phyloP scores from a whole-genome alignment of 169 alveolate genomes.

The Eimeria sp. region DNA sequence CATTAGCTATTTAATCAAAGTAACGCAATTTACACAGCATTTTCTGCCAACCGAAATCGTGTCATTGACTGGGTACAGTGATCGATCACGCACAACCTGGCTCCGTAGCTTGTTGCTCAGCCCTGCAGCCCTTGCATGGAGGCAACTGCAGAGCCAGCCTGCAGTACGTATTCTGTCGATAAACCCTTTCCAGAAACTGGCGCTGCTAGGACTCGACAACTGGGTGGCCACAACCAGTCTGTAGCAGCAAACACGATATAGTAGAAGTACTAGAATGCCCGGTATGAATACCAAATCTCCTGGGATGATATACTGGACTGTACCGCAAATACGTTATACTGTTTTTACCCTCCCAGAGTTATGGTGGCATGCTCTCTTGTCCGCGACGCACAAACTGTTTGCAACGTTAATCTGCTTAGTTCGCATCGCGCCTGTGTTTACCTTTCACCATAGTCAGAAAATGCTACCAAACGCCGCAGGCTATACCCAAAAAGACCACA shows the following conservation, averaged over 20 bases:
- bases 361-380: neutral
- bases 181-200: neutral
- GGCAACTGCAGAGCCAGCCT: neutral
- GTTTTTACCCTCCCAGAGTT: neutral
- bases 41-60: neutral
- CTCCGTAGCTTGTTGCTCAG: neutral
- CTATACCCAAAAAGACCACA: neutral
- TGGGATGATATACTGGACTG: no score
- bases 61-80: neutral
- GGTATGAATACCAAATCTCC: neutral
- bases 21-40: neutral
- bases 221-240: neutral
- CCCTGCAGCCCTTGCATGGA: neutral
- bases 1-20: neutral
- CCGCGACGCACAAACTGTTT: neutral
- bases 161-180: neutral
- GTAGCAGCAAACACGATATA: neutral
- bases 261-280: neutral
- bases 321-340: neutral
- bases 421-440: neutral
- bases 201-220: neutral
- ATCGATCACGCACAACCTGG: slow-evolving; percentile 8
- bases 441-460: neutral
- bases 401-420: neutral
- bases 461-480: neutral